Conservation (phyloP, 805 yeast genomes). For the Zygoascus tannicola region DNA sequence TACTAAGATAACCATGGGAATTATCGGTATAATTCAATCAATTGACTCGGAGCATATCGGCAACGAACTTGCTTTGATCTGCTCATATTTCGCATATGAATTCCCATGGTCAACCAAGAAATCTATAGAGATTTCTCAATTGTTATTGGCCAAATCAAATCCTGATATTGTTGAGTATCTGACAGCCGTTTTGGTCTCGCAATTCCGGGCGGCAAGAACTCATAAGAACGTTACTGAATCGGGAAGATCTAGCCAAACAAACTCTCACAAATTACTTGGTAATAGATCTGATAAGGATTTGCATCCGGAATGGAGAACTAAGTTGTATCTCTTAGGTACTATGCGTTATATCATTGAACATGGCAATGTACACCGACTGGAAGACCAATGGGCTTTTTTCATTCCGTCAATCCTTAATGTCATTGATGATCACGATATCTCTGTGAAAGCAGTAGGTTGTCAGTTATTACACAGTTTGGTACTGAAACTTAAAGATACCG, state of each 20-base stretch:
- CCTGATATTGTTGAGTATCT: background rate
- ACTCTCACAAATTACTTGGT: background rate
- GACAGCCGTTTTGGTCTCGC: background rate
- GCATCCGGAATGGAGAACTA: slow-evolving; percentile 6
- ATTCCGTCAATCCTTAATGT: slow-evolving; percentile 25
- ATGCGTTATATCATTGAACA: slow-evolving; percentile 5
- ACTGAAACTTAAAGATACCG: slow-evolving; percentile 4
- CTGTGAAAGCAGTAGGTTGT: slow-evolving; percentile 20
- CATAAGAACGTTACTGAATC: background rate
- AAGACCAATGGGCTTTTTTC: slow-evolving; percentile 24
- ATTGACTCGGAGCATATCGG: background rate
- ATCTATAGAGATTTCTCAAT: background rate
- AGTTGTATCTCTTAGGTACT: slow-evolving; percentile 2
- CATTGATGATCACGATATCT: slow-evolving; percentile 22
- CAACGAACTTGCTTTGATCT: background rate
- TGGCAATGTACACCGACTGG: background rate
- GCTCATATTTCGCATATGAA: background rate
- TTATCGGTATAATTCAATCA: background rate
- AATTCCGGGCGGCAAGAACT: background rate
- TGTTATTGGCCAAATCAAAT: background rate
- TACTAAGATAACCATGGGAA: background rate
- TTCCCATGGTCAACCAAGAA: background rate
- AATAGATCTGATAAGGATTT: background rate
- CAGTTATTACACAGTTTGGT: slow-evolving; percentile 11
- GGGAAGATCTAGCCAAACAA: background rate